Evolutionary conservation across 164 flowering plant species (phyloP), one percentile per base, ranked within the genome.

Genomic region (Cinnamomum micranthum): DNA sequence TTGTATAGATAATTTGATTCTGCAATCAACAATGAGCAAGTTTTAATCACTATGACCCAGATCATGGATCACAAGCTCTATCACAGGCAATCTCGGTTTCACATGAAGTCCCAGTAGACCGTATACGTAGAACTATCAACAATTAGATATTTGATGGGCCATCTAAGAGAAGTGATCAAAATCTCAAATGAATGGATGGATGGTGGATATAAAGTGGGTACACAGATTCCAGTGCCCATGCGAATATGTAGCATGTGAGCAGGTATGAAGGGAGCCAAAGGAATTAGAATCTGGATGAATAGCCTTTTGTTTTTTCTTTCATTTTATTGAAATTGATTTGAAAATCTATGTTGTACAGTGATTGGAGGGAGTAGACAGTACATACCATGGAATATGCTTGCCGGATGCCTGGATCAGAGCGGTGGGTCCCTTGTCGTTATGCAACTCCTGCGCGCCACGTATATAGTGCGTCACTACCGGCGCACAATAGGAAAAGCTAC

Each of bases 311-410:
- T 35, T 35, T 35, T 35, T 6, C 1, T 35, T 35, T 35, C 19
- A 14, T 55, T 55, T 19, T 55, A 31, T 31, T 31, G 33, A 31
- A 3, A 3, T 19, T 55, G 60, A 55, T 55, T 55, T 55, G 60
- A 14, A 15, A 0, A 15, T 17, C 3, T 55, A 19, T 15, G 17
- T 14, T 14, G 20, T 55, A 55, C 22, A 64, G 25, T 7, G 9
- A n/a, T 22, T n/a, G 25, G 22, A 20, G 12, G 27, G 27, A 24
- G 25, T 0, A 4, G 24, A 24, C 11, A 22, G 66, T 10, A 64
- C 66, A 64, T 64, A 4, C 66, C 66, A 5, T 64, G 66, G 66
- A 64, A 64, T 64, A 64, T 64, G 66, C 66, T 64, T 59, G 15
- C 19, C 6, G 63, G 10, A 24, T n/a, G 27, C 27, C 11, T 10